These are phyloP conservation scores for Zoysia pacifica DNA, from an alignment of 176 grass and related monocot genomes.

Conservation along the genomic window DNA sequence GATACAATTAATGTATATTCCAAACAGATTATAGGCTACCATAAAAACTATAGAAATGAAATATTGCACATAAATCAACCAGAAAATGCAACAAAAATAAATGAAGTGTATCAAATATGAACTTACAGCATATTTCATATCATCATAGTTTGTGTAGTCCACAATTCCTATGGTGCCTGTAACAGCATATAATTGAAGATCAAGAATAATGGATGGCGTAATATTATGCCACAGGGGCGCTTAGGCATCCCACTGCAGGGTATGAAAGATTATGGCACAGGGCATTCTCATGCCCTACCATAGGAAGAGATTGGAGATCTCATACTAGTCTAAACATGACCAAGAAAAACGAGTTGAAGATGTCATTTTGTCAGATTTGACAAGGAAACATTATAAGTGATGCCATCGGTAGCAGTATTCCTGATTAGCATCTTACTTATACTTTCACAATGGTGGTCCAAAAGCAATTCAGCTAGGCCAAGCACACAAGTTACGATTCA, in stretches of 20 bases:
- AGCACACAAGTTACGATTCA: background rate
- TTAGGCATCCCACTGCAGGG: background rate
- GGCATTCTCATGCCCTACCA: background rate
- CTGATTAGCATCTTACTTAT: background rate
- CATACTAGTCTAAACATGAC: background rate
- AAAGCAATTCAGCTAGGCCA: background rate
- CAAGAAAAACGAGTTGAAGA: no score
- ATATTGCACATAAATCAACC: background rate
- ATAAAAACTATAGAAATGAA: background rate
- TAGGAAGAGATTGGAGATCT: background rate
- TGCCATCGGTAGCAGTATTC: no score
- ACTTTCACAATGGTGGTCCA: no score
- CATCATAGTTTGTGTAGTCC: slow-evolving; percentile 95
- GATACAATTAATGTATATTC: no score
- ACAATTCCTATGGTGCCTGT: slow-evolving; percentile 84
- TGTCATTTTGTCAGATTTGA: no score
- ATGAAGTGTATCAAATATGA: slow-evolving; percentile 17
- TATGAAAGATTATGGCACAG: background rate
- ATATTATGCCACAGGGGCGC: no score
- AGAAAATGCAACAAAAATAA: background rate
- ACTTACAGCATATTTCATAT: slow-evolving; percentile 99
- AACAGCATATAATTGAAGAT: slow-evolving; percentile 34
- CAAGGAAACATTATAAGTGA: no score
- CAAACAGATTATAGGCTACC: background rate
- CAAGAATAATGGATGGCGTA: background rate